phyloP scores from a whole-genome alignment of 352 stramenopile species.

The Globisporangium polare region DNA sequence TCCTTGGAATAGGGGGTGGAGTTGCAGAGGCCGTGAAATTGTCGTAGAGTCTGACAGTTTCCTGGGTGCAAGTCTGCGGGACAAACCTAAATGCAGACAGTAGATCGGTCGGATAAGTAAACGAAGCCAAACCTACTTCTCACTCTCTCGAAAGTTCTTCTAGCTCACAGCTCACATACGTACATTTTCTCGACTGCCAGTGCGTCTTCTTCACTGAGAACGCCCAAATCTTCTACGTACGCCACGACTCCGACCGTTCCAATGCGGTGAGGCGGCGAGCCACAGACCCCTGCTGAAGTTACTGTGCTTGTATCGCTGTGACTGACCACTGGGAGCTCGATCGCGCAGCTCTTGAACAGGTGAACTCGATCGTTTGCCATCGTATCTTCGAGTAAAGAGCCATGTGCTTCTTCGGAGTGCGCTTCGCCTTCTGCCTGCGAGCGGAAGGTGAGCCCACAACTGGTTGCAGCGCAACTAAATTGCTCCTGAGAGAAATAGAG shows the following conservation, averaged over 20 bases:
- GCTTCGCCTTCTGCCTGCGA: slow-evolving; percentile 20
- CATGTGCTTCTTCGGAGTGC: slow-evolving; percentile 41
- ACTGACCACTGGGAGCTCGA: slow-evolving; percentile 50
- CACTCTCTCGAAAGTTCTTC: no score
- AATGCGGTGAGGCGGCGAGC: slow-evolving; percentile 9
- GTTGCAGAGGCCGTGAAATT: background rate
- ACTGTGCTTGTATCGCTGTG: background rate
- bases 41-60: slow-evolving; percentile 3
- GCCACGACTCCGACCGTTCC: slow-evolving; percentile 31
- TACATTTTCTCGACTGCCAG: slow-evolving; percentile 6
- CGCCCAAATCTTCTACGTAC: slow-evolving; percentile 34
- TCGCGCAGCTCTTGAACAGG: slow-evolving; percentile 46
- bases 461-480: slow-evolving; percentile 33
- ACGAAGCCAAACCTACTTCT: background rate
- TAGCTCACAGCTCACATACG: background rate
- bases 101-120: background rate
- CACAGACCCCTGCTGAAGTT: background rate
- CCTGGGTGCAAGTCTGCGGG: background rate
- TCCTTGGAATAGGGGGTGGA: background rate
- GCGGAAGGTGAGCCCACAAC: slow-evolving; percentile 33
- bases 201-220: slow-evolving; percentile 13
- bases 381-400: background rate
- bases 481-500: slow-evolving; percentile 58
- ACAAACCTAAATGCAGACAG: slow-evolving; percentile 1
- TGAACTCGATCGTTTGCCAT: slow-evolving; percentile 2